These are phyloP conservation scores for Wickerhamiella azymoides DNA, from an alignment of 805 yeast species.

Conservation along the genomic window DNA sequence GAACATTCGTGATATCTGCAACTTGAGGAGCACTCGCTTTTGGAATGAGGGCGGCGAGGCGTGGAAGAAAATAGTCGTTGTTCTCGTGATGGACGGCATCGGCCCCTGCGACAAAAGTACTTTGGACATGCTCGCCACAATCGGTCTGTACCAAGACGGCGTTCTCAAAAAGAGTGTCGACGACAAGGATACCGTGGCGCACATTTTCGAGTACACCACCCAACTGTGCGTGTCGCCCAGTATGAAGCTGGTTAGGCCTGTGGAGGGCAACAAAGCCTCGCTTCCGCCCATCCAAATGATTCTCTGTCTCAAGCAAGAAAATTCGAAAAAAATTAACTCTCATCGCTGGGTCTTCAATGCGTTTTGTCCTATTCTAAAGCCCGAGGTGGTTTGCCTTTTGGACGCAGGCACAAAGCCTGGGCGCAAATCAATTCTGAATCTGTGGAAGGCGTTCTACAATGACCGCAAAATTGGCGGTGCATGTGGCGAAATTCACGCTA, in stretches of 20 bases:
- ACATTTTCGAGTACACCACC: constrained; percentile 53
- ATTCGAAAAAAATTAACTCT: constrained; percentile 80
- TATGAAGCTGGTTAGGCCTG: constrained; percentile 40
- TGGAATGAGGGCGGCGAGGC: constrained; percentile 36
- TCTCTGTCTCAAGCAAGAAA: constrained; percentile 81
- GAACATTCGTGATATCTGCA: constrained; percentile 47
- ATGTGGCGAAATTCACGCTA: constrained; percentile 90
- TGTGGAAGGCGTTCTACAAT: constrained; percentile 75
- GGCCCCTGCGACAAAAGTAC: constrained; percentile 51
- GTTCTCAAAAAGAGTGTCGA: constrained; percentile 46
- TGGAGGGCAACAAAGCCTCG: constrained; percentile 32
- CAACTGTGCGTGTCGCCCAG: constrained; percentile 30
- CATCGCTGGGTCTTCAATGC: constrained; percentile 97
- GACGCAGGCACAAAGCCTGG: constrained; percentile 95
- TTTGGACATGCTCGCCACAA: constrained; percentile 47
- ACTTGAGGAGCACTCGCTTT: constrained; percentile 31
- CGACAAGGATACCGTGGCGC: constrained; percentile 48
- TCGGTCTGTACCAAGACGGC: constrained; percentile 56
- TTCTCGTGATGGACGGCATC: constrained; percentile 51
- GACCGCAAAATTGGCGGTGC: constrained; percentile 86
- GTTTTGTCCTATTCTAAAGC: constrained; percentile 71
- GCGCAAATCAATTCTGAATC: constrained; percentile 64
- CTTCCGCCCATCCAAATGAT: constrained; percentile 75
- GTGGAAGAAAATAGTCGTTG: constrained; percentile 56
- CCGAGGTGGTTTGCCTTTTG: constrained; percentile 66